Evolutionary conservation across 176 grass and related monocot species (phyloP), one percentile per base, ranked within the genome.

Genomic region (Secale cereale): DNA sequence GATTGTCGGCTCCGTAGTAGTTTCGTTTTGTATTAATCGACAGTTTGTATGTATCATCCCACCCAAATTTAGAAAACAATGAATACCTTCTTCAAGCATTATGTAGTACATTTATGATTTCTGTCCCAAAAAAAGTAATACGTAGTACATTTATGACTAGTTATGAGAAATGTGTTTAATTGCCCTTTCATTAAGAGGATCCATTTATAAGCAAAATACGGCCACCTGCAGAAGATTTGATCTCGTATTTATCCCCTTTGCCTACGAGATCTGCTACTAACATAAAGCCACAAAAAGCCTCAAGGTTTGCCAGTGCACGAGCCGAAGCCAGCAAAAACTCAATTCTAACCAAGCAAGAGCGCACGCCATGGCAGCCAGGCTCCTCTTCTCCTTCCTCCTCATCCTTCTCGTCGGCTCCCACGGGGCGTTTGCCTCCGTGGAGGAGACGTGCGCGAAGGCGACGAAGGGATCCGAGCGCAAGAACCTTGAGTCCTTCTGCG

Each of bases 401-500:
- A 1, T 85, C 27, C 15, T 26, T 46, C 60, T 81, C 13, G 45
- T 23, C 6, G 64, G 36, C 50, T 61, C 72, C 56, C 33, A 39
- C 63, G 39, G 31, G 14, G 62, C 72, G 64, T 8, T 40, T 30
- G 52, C 78, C 71, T 41, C 73, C 19, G 27, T 85, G 59, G 19
- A 82, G 40, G 65, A 71, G 54, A 86, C 79, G 25, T 90, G 88
- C 83, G 41, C 72, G 3, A 82, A 65, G 78, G 88, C 88, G 56
- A 86, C 56, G 72, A 16, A 65, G 54, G 33, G 30, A 20, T 81
- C 13, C 19, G 6, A 8, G 1, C 72, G 5, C 41, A 2, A 2
- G 52, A 84, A 64, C 54, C 88, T 90, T 4, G 16, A 33, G 13
- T 5, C 31, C 43, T 86, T 86, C 79, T 90, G 88, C 84, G 88